Evolutionary conservation across 2,329 filamentous ascomycete species (phyloP).

Genomic region (Sarocladium strictum): DNA sequence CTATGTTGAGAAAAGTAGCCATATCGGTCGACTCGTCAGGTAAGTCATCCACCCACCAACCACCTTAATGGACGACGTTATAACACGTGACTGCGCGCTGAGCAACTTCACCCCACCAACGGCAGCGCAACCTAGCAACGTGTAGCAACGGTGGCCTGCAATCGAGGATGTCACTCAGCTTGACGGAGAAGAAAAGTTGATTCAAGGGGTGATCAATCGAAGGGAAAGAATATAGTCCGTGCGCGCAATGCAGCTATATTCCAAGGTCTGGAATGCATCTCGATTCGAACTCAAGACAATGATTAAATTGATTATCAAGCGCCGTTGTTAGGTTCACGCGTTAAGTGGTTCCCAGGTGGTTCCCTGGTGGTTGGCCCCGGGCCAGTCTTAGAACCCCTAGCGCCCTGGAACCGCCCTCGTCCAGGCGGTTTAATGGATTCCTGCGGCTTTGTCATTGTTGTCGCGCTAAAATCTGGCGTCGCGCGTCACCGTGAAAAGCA

Average conservation of each 20-base stretch:
- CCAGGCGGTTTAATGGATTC: conserved; percentile 17
- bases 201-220: neutral
- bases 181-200: neutral
- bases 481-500: conserved; percentile 15
- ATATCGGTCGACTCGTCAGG: neutral
- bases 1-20: neutral
- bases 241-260: neutral
- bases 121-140: neutral
- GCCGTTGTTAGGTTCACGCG: conserved; percentile 7
- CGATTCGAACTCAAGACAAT: neutral
- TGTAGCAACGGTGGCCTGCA: neutral
- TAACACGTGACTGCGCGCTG: conserved; percentile 6
- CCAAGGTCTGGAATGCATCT: neutral
- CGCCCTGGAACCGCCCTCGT: neutral
- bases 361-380: neutral
- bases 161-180: neutral
- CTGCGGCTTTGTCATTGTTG: conserved; percentile 18
- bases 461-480: conserved; percentile 20
- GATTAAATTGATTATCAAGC: conserved; percentile 9
- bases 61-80: neutral
- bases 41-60: too few relatives aligned
- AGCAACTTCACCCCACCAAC: neutral
- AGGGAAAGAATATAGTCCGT: neutral
- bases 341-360: neutral
- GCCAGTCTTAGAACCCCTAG: neutral